phyloP scores from a whole-genome alignment of 768 basidiomycete genomes.

The Auriscalpium vulgare region DNA sequence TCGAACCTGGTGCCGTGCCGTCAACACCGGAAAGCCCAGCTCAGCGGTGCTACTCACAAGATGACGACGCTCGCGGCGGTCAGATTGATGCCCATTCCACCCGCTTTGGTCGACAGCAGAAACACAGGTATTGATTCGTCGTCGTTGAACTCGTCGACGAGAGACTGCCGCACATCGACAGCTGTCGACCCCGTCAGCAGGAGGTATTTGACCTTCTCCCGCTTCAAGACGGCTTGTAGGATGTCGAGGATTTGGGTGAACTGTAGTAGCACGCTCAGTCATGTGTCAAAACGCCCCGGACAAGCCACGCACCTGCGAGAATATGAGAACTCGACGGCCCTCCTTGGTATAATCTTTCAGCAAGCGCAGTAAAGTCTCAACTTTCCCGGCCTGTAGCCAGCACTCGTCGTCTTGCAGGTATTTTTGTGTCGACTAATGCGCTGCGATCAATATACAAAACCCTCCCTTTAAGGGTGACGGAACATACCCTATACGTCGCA shows the following conservation, averaged over 20 bases:
- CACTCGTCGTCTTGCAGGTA: conserved; percentile 67
- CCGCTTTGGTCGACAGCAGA: conserved; percentile 86
- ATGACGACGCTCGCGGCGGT: conserved; percentile 95
- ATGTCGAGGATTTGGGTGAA: conserved; percentile 97
- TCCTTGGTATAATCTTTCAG: conserved; percentile 59
- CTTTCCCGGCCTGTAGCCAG: conserved; percentile 85
- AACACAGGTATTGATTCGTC: conserved; percentile 82
- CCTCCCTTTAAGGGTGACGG: not conserved
- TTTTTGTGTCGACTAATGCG: conserved; percentile 56
- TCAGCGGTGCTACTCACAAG: conserved; percentile 42
- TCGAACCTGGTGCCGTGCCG: conserved; percentile 57
- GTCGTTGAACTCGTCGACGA: conserved; percentile 94
- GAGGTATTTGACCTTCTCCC: conserved; percentile 65
- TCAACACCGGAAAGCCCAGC: conserved; percentile 6
- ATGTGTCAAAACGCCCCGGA: too few relatives aligned
- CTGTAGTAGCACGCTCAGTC: conserved; percentile 28
- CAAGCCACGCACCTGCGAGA: conserved; percentile 68
- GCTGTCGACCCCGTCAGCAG: conserved; percentile 89
- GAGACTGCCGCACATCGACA: conserved; percentile 85
- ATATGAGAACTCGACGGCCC: conserved; percentile 80
- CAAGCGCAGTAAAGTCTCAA: conserved; percentile 63
- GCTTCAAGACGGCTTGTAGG: conserved; percentile 71
- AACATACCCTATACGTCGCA: conserved; percentile 71
- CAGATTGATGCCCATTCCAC: conserved; percentile 94
- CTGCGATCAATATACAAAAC: conserved; percentile 1